A percentile compares a stretch with the other conserved stretches of the same genome.
phyloP scores from a whole-genome alignment of 208 protist genomes.

The Trypanosoma rangeli region DNA sequence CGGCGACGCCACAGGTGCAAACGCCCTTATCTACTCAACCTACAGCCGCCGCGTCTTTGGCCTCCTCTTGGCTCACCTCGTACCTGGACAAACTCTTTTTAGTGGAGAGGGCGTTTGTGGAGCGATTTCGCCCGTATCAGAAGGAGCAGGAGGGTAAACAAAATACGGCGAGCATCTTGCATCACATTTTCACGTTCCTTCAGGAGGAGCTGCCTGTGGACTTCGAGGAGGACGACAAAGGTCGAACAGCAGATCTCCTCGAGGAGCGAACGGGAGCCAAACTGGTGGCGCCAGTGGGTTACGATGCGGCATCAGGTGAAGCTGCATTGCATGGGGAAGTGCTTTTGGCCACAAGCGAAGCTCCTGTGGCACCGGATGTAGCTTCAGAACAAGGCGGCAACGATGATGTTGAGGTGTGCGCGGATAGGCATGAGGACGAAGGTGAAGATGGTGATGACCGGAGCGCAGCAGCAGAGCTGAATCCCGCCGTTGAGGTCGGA shows the following conservation, averaged over 20 bases:
- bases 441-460: slow-evolving; percentile 4
- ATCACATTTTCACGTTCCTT: slow-evolving; percentile 15
- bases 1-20: not conserved
- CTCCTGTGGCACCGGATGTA: not conserved
- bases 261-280: slow-evolving; percentile 5
- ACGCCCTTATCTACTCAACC: not conserved
- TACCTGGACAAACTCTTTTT: slow-evolving; percentile 17
- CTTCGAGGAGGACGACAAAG: not conserved
- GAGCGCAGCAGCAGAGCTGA: not conserved
- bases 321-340: not conserved
- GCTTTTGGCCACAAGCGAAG: not conserved
- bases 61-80: not conserved
- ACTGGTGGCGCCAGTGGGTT: not conserved
- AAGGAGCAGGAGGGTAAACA: slow-evolving; percentile 1
- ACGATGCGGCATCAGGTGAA: not conserved
- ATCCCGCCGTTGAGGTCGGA: not conserved
- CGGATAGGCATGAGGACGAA: not conserved
- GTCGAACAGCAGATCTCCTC: not conserved
- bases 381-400: not conserved
- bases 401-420: not conserved
- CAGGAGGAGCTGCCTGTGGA: slow-evolving; percentile 3
- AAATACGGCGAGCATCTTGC: slow-evolving; percentile 15
- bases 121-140: slow-evolving; percentile 6
- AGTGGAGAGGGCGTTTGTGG: slow-evolving; percentile 17
- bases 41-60: not conserved